Evolutionary conservation across 1,139 yeast species (phyloP), one percentile per base, ranked within the genome.

Genomic region (Blastobotrys ciferrii): DNA sequence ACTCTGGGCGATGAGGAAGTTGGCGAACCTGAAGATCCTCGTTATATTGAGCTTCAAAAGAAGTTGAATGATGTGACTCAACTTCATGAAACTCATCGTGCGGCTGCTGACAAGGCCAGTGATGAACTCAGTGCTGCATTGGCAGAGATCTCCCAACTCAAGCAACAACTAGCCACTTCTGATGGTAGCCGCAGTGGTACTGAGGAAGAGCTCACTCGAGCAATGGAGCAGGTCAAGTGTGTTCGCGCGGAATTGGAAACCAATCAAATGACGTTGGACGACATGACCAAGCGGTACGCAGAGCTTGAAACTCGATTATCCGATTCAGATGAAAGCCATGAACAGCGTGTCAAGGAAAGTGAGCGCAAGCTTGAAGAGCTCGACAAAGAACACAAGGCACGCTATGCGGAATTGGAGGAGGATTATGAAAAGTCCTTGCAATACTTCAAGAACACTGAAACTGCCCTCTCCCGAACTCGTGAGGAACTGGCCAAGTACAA

Each of bases 401-500:
- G 47, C 32, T 53, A 52, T 37, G 37, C 43, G 7, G 64, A 66
- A 42, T 56, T 68, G 30, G 70, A 83, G 62, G 76, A 70, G 3
- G 83, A 84, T 60, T 86, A 85, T 67, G 78, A 78, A 51, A 82
- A 82, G 59, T 85, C 94, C 1, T 67, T 86, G 53, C 82, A 80
- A 57, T 81, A 88, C 33, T 84, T 87, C 25, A 80, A 79, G 58
- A 86, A 82, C 62, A 82, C 92, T 9, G 84, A 86, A 51, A 80
- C 78, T 56, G 96, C 96, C 0, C 74, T 88, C 50, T 80, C 78
- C 53, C 64, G 82, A 58, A 83, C 92, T 13, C 88, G 87, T 59
- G 80, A 77, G 42, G 96, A 89, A 63, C 70, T 84, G 52, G 73
- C 72, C 44, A 79, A 74, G 61, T 82, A 81, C 62, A 83, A 78